Base-by-base conservation (phyloP, 352 stramenopile species). In the Phytophthora pinifolia region DNA sequence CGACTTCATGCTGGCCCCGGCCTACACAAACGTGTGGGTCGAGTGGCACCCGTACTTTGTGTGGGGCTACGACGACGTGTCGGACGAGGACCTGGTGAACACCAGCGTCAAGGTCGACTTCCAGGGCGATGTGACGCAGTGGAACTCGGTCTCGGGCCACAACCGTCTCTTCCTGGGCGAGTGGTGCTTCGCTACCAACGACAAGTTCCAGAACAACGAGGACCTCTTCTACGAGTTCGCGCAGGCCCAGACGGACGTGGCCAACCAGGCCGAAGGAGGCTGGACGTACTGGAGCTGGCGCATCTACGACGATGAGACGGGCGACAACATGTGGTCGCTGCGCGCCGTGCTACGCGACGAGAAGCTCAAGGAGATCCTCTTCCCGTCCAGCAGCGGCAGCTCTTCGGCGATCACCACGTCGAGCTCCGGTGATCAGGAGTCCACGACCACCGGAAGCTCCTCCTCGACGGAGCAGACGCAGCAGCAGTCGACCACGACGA, bases 41-140 rank as follows among this genome's bases (percentile, higher is more conserved):
- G 83, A 94, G 30, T 94, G 81, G 79, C 83, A 94, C 43, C 77
- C 64, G 35, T 94, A 92, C 65, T 91, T 92, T 47, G 67, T 92
- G 1, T 94, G 81, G 83, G 83, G 83, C 51, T 89, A 86, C 62
- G 74, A 91, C 46, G 34, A 76, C 8, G 58, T 70, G 15, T 76
- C 62, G 15, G 77, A 88, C 20, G 51, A 58, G 4, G 65, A 86
- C 15, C 33, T 93, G 7, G 52, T 90, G 32, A 65, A 67, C 46
- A 61, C 60, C 3, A 61, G 69, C 3, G 70, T 90, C 13, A 76
- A 65, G 9, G 51, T 75, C n/a, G 80, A 62, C 18, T 83, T 66
- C 60, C 65, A 45, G 64, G 58, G 17, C 54, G 70, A 39, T 29
- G 74, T 47, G 50, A 61, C 39, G 39, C 59, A 44, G 83, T 82